Evolutionary conservation across 805 yeast genomes (phyloP).

Genomic region (Jamesozyma lodderae): DNA sequence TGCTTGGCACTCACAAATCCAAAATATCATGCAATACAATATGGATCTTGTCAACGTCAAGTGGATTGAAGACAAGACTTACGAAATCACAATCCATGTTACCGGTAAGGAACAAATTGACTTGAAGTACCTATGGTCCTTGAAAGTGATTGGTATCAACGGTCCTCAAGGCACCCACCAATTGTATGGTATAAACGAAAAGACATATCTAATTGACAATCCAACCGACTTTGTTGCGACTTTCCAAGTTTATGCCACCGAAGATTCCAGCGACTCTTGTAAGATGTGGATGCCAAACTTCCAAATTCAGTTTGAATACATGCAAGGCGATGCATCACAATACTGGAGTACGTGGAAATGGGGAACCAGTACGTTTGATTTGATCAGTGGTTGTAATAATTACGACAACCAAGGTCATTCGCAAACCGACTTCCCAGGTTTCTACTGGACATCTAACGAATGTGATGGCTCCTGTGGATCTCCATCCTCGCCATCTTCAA

Average conservation of each 20-base stretch:
- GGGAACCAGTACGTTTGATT: constrained; percentile 12
- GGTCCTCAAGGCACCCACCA: constrained; percentile 12
- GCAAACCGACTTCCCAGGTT: constrained; percentile 17
- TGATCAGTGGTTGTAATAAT: constrained; percentile 14
- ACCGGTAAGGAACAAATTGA: constrained; percentile 11
- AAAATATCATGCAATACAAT: constrained; percentile 9
- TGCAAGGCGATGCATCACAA: constrained; percentile 7
- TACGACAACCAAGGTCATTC: constrained; percentile 13
- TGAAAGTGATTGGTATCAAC: constrained; percentile 13
- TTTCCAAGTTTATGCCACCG: constrained; percentile 11
- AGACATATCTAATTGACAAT: constrained; percentile 6
- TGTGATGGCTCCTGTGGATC: too few relatives aligned
- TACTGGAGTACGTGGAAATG: constrained; percentile 11
- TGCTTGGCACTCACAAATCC: constrained; percentile 5
- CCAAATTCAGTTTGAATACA: constrained; percentile 16
- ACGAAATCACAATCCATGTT: constrained; percentile 16
- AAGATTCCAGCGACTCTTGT: constrained; percentile 1
- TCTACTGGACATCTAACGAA: constrained; percentile 8
- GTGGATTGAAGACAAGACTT: constrained; percentile 8
- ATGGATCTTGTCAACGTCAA: constrained; percentile 9
- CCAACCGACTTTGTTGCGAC: constrained; percentile 18
- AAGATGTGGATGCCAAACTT: constrained; percentile 17
- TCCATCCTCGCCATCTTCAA: not conserved
- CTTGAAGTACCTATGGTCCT: constrained; percentile 10
- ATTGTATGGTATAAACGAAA: constrained; percentile 14